A percentile compares a stretch with the other conserved stretches of the same genome.
Conservation (phyloP, 345 rosid genomes). For the Jatropha curcas region DNA sequence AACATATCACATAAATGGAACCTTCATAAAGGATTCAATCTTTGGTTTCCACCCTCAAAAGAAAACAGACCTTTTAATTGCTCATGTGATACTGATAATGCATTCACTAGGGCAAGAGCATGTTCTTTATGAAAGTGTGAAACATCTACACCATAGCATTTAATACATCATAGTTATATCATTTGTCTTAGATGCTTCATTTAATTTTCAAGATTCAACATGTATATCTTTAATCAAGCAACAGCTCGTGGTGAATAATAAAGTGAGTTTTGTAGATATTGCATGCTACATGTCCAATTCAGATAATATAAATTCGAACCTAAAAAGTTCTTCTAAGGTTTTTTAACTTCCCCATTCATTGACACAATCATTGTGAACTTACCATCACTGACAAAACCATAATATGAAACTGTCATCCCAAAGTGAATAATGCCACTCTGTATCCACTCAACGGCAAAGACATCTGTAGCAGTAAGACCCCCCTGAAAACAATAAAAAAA, state of each 20-base stretch:
- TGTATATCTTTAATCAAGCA: not conserved
- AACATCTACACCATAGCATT: not conserved
- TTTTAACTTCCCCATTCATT: not conserved
- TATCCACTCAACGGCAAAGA: conserved; percentile 96
- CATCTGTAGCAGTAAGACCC: conserved; percentile 96
- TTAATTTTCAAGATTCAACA: not conserved
- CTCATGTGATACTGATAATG: not conserved
- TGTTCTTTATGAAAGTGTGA: not conserved
- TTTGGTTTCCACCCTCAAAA: not conserved
- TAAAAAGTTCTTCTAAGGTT: not conserved
- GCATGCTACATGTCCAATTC: not conserved
- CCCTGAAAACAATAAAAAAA: conserved; percentile 58
- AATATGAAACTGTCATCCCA: conserved; percentile 94
- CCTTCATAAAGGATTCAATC: not conserved
- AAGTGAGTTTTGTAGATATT: not conserved
- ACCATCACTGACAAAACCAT: conserved; percentile 99
- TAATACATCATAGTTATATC: not conserved
- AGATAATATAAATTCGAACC: not conserved
- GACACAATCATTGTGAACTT: conserved; percentile 28
- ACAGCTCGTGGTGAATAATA: too few species aligned
- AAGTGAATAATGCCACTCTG: conserved; percentile 80
- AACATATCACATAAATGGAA: not conserved
- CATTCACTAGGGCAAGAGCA: not conserved
- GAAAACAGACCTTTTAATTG: not conserved
- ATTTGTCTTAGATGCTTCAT: not conserved